Evolutionary conservation across 352 stramenopile genomes (phyloP).

Genomic region (Blastocystis sp.): DNA sequence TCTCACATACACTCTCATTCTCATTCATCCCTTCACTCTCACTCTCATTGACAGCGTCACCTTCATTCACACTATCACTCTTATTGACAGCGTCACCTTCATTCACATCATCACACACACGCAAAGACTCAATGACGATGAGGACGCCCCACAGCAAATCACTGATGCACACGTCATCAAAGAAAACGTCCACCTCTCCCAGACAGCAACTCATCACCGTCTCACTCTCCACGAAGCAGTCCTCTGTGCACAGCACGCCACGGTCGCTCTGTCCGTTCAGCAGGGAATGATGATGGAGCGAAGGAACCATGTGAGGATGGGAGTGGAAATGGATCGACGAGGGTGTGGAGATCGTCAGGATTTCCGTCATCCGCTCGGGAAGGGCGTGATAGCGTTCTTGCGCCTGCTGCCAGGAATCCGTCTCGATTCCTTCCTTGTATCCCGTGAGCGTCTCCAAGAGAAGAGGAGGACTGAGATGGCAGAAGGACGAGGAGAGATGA

Average conservation of each 20-base stretch:
- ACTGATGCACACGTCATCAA: neutral
- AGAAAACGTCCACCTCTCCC: neutral
- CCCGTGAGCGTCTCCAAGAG: neutral
- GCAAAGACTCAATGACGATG: neutral
- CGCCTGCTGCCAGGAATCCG: constrained; percentile 19
- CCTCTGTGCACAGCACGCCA: neutral
- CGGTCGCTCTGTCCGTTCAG: neutral
- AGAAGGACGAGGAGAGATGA: neutral
- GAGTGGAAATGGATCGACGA: neutral
- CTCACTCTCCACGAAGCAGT: neutral
- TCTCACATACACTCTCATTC: too few species aligned
- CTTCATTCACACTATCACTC: too few species aligned
- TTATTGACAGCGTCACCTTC: too few species aligned
- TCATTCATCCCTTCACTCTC: too few species aligned
- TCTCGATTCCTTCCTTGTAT: neutral
- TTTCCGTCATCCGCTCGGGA: neutral
- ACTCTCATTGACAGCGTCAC: too few species aligned
- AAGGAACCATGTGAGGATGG: constrained; percentile 18
- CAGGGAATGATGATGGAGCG: neutral
- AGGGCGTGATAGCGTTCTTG: neutral
- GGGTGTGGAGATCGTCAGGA: constrained; percentile 11
- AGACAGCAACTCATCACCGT: neutral
- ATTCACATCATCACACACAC: too few species aligned
- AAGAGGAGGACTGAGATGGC: neutral
- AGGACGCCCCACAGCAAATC: neutral